Evolutionary conservation across 305 asterid species (phyloP).

Genomic region (Lippia alba): DNA sequence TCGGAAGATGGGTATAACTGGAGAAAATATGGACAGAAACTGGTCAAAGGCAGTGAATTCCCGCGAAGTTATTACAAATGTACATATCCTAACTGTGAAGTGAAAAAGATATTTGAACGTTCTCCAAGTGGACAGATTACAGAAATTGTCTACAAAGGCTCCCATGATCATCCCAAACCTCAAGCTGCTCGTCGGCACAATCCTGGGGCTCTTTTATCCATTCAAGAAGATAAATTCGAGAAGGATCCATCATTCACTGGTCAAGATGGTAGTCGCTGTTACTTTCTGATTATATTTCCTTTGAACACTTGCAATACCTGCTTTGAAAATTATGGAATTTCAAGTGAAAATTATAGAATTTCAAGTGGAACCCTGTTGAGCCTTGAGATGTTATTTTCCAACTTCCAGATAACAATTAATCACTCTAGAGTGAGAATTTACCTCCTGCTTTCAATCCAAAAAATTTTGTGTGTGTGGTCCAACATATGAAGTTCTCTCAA

Average conservation of each 20-base stretch:
- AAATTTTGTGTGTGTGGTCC: too few relatives aligned
- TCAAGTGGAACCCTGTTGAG: constrained; percentile 16
- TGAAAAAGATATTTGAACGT: constrained; percentile 92
- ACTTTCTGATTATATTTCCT: constrained; percentile 30
- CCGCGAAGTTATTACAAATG: constrained; percentile 98
- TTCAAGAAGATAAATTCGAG: constrained; percentile 77
- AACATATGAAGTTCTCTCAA: too few relatives aligned
- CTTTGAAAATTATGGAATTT: constrained; percentile 17
- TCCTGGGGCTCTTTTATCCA: constrained; percentile 73
- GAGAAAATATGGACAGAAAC: constrained; percentile 99
- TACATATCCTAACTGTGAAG: constrained; percentile 94
- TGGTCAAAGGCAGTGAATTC: constrained; percentile 97
- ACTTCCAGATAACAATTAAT: too few relatives aligned
- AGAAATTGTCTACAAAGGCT: constrained; percentile 92
- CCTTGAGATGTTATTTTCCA: too few relatives aligned
- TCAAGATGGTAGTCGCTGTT: constrained; percentile 69
- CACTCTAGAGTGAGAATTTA: too few relatives aligned
- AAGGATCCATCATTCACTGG: constrained; percentile 52
- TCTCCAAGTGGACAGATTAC: constrained; percentile 92
- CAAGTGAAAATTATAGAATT: constrained; percentile 18
- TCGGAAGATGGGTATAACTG: constrained; percentile 98
- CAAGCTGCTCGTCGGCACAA: constrained; percentile 82
- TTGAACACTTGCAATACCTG: not conserved
- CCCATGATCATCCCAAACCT: constrained; percentile 97
- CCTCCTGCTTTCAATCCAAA: too few relatives aligned